Conservation (phyloP, 495 filamentous ascomycete genomes). For the Aspergillus affinis region DNA sequence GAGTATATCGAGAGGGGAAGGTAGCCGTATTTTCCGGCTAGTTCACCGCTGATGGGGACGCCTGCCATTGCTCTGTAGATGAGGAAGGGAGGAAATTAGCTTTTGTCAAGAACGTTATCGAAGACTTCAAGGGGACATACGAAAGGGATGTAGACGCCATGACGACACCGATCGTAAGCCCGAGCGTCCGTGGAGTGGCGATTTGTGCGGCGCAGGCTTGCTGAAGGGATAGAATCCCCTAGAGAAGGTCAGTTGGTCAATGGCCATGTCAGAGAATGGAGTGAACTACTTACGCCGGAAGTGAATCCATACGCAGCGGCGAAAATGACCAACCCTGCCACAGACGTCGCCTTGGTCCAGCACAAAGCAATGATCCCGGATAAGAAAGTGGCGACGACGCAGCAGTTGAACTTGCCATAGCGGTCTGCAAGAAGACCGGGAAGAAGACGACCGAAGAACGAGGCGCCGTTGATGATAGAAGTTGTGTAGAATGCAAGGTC, state of each 20-base stretch:
- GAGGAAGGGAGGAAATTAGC: too few relatives aligned
- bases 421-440: slow-evolving; percentile 65
- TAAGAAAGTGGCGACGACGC: slow-evolving; percentile 56
- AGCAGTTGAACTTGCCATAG: slow-evolving; percentile 68
- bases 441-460: slow-evolving; percentile 40
- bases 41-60: slow-evolving; percentile 36
- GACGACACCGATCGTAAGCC: slow-evolving; percentile 34
- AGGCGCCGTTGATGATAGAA: slow-evolving; percentile 48
- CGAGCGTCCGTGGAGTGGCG: slow-evolving; percentile 29
- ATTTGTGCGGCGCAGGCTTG: slow-evolving; percentile 43
- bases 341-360: slow-evolving; percentile 37
- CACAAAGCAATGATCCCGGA: slow-evolving; percentile 51
- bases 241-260: slow-evolving; percentile 2
- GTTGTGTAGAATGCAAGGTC: slow-evolving; percentile 43
- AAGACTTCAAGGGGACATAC: slow-evolving; percentile 20
- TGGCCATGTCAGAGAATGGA: background rate
- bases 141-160: slow-evolving; percentile 36
- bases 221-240: slow-evolving; percentile 44
- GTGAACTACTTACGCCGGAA: slow-evolving; percentile 32
- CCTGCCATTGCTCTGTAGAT: slow-evolving; percentile 36
- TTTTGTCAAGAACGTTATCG: too few relatives aligned
- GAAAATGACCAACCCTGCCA: slow-evolving; percentile 36
- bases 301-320: slow-evolving; percentile 40
- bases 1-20: slow-evolving; percentile 36
- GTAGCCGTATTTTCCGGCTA: slow-evolving; percentile 35